Percentiles rank a stretch among this genome's conserved stretches.
Conservation (phyloP, 352 stramenopile genomes). For the Phytophthora citricola region DNA sequence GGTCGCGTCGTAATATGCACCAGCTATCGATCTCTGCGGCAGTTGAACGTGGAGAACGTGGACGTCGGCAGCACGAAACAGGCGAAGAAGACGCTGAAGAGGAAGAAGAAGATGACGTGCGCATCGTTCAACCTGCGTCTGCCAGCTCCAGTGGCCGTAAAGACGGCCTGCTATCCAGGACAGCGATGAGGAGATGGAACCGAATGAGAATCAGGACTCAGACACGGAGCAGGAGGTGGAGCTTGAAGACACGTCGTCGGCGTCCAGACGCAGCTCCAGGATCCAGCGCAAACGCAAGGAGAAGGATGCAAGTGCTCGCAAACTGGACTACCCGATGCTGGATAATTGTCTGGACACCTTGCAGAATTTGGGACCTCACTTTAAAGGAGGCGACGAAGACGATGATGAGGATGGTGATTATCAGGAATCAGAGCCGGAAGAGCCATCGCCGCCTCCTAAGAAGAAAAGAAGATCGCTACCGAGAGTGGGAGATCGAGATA, state of each 20-base stretch:
- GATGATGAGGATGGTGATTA: constrained; percentile 36
- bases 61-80: constrained; percentile 18
- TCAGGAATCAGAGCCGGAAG: constrained; percentile 41
- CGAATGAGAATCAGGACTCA: constrained; percentile 12
- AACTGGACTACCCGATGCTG: constrained; percentile 67
- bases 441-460: constrained; percentile 18
- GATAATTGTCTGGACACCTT: constrained; percentile 73
- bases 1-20: constrained; percentile 32
- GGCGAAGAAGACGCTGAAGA: constrained; percentile 33
- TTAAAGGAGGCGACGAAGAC: constrained; percentile 14
- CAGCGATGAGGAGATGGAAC: constrained; percentile 58
- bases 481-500: constrained; percentile 28
- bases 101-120: constrained; percentile 63
- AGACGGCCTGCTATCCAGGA: constrained; percentile 54
- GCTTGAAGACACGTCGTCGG: constrained; percentile 33
- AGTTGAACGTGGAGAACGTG: constrained; percentile 32
- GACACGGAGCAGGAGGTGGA: constrained; percentile 7
- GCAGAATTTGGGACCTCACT: constrained; percentile 30
- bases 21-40: constrained; percentile 40
- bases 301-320: constrained; percentile 53
- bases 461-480: constrained; percentile 28
- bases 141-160: constrained; percentile 36
- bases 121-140: constrained; percentile 55
- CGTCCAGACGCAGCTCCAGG: constrained; percentile 62
- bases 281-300: constrained; percentile 64